These are phyloP conservation scores for Mycena pura DNA, from an alignment of 768 basidiomycete genomes.

Conservation along the genomic window DNA sequence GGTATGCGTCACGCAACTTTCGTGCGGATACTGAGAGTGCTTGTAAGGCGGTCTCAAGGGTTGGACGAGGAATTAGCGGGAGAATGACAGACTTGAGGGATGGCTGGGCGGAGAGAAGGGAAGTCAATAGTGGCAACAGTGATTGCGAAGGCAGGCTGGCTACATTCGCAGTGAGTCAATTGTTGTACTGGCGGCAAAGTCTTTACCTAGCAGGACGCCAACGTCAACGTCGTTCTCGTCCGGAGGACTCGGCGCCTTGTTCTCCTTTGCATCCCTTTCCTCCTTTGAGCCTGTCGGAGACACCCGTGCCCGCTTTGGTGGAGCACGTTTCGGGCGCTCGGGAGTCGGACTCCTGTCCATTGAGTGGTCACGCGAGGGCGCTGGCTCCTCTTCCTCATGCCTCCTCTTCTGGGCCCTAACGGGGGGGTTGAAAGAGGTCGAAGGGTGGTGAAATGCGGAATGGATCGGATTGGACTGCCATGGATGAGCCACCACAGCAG, in stretches of 20 bases:
- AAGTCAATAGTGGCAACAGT: slow-evolving; percentile 72
- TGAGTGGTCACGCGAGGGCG: slow-evolving; percentile 60
- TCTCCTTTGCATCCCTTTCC: slow-evolving; percentile 53
- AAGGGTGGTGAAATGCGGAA: slow-evolving; percentile 62
- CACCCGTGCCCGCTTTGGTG: slow-evolving; percentile 71
- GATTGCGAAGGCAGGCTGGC: slow-evolving; percentile 83
- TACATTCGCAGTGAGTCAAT: slow-evolving; percentile 38
- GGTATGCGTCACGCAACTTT: slow-evolving; percentile 82
- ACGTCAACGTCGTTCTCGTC: slow-evolving; percentile 75
- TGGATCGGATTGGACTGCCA: slow-evolving; percentile 60
- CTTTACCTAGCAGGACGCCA: slow-evolving; percentile 80
- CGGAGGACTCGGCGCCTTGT: slow-evolving; percentile 44
- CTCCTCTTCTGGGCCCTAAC: slow-evolving; percentile 65
- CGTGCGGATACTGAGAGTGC: slow-evolving; percentile 71
- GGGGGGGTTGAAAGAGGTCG: slow-evolving; percentile 53
- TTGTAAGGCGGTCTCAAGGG: slow-evolving; percentile 75
- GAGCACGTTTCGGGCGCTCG: slow-evolving; percentile 73
- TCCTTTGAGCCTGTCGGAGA: slow-evolving; percentile 45
- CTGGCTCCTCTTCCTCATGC: slow-evolving; percentile 73
- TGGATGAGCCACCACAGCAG: slow-evolving; percentile 49
- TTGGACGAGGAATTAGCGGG: slow-evolving; percentile 84
- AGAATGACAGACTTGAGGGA: slow-evolving; percentile 74
- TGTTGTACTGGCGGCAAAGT: neutral
- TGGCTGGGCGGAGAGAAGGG: slow-evolving; percentile 72
- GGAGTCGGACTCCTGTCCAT: slow-evolving; percentile 91